These are phyloP conservation scores for Mycena citricolor DNA, from an alignment of 1,284 basidiomycete species.

Conservation along the genomic window DNA sequence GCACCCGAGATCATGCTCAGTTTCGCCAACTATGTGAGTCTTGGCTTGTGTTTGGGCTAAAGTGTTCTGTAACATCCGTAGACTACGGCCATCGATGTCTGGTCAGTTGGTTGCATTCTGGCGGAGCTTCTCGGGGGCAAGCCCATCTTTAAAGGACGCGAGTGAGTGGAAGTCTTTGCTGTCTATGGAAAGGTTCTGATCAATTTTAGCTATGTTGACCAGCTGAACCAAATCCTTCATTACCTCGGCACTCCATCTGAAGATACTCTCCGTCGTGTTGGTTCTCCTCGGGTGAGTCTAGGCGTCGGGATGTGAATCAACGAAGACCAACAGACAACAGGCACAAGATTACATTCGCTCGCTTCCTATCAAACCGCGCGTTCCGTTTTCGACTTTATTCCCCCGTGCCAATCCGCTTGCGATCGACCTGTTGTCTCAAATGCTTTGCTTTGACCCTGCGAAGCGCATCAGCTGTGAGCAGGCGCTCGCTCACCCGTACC, in stretches of 20 bases:
- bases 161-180: conserved; percentile 52
- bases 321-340: conserved; percentile 37
- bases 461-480: conserved; percentile 96
- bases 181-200: too few relatives aligned
- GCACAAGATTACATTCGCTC: conserved; percentile 99
- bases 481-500: conserved; percentile 92
- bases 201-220: conserved; percentile 86
- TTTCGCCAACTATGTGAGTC: conserved; percentile 89
- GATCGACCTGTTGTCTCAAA: conserved; percentile 87
- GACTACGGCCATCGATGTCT: conserved; percentile 92
- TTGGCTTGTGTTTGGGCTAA: conserved; percentile 2
- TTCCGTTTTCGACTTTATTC: conserved; percentile 90
- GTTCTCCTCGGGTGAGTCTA: conserved; percentile 75
- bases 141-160: conserved; percentile 98
- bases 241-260: conserved; percentile 97
- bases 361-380: conserved; percentile 92
- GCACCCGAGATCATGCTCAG: conserved; percentile 98
- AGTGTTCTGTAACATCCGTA: conserved; percentile 27
- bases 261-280: conserved; percentile 92
- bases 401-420: conserved; percentile 93
- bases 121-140: conserved; percentile 96
- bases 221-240: conserved; percentile 97
- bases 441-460: conserved; percentile 97
- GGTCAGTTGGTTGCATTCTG: conserved; percentile 98
- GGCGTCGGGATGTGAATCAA: neutral